Evolutionary conservation across 2,329 filamentous ascomycete genomes (phyloP), one percentile per base, ranked within the genome.

Genomic region (Neopestalotiopsis sp.): DNA sequence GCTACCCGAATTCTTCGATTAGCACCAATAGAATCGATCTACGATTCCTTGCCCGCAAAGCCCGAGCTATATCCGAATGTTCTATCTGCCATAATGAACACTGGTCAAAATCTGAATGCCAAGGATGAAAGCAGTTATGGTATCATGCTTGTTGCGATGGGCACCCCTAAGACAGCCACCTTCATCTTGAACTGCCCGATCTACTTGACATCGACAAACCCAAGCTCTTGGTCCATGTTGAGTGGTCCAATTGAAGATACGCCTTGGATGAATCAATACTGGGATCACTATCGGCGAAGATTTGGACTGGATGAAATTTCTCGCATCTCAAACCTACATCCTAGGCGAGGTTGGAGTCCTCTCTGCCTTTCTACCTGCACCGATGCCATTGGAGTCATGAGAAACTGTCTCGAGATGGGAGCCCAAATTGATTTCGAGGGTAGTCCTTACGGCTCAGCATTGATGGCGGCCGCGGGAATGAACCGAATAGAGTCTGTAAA

Each of bases 161-260:
- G 2, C 5, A 12, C 1, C 1, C 1, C n/a, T 0, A 0, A 12
- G 0, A 53, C 45, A 0, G n/a, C 45, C 4, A 4, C n/a, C n/a
- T 53, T 53, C 14, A 4, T 53, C 2, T 3, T 53, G n/a, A 24
- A 53, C 0, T 3, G 6, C 5, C 1, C 45, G 5, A 0, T n/a
- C 10, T 6, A 24, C 0, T 12, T 53, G 45, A 1, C 45, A 9
- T 14, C 0, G 3, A 53, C n/a, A 1, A n/a, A 0, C 3, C 45
- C 45, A 0, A 1, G 3, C 1, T 17, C 6, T 1, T 53, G 45
- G 45, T 10, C 17, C 3, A 3, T 53, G 45, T 1, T 12, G 17
- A 6, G 7, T 0, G 2, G 6, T 6, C 14, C 17, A 1, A 24
- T 53, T 3, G 45, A 24, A 1, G 0, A 3, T 0, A 7, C 2